Percentiles rank a stretch among this genome's conserved stretches.
These are phyloP conservation scores for Phaffia rhodozyma DNA, from an alignment of 1,284 basidiomycete genomes.

Conservation along the genomic window DNA sequence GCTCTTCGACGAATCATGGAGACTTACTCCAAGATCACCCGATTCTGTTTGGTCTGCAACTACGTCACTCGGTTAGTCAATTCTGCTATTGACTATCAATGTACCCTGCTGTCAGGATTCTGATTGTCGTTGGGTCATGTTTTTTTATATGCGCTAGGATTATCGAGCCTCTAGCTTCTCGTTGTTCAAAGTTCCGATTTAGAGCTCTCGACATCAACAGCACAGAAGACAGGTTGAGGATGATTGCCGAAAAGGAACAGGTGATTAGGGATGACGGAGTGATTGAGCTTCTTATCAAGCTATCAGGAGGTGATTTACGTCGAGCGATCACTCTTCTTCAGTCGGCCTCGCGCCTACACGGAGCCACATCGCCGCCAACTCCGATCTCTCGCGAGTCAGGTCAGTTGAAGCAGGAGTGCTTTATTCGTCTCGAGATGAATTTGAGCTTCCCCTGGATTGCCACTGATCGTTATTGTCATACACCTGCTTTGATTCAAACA, in stretches of 20 bases:
- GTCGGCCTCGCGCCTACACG: constrained; percentile 73
- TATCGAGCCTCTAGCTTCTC: constrained; percentile 95
- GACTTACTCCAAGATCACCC: constrained; percentile 87
- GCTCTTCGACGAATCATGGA: constrained; percentile 97
- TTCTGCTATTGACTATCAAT: neutral
- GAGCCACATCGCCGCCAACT: constrained; percentile 55
- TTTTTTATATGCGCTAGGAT: constrained; percentile 50
- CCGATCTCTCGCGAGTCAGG: constrained; percentile 50
- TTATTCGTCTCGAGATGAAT: neutral
- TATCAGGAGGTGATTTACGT: constrained; percentile 82
- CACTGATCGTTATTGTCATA: neutral
- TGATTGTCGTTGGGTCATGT: neutral
- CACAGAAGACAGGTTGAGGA: constrained; percentile 59
- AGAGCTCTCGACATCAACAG: constrained; percentile 73
- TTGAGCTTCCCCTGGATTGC: no score
- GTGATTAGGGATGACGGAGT: constrained; percentile 40
- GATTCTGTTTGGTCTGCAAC: constrained; percentile 98
- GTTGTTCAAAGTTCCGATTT: constrained; percentile 98
- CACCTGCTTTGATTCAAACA: neutral
- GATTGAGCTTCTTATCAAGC: constrained; percentile 33
- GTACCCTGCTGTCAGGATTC: neutral
- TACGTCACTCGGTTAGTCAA: constrained; percentile 80
- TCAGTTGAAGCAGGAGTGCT: constrained; percentile 21
- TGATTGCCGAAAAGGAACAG: constrained; percentile 56
- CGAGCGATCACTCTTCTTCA: constrained; percentile 98